Evolutionary conservation across 495 filamentous ascomycete species (phyloP), one percentile per base, ranked within the genome.

Genomic region (Amniculicola lignicola): DNA sequence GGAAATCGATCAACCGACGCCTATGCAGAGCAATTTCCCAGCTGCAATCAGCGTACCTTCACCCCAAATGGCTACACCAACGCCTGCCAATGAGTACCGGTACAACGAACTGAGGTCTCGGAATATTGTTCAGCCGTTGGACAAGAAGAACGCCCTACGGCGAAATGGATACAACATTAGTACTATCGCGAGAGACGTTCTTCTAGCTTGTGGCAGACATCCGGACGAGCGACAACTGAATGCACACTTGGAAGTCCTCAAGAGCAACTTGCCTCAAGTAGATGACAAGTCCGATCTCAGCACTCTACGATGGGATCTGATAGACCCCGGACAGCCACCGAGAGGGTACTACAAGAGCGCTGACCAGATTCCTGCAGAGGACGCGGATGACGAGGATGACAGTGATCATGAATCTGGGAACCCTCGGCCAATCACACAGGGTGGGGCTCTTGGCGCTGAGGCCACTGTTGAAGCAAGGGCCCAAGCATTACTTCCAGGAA

Each of bases 281-380:
- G 70, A 72, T 47, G 45, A 56, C 31, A 61, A 63, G 11, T 70
- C 73, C 7, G 83, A 89, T 64, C 62, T 89, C 11, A 66, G 67
- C n/a, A 87, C 82, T 0, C 71, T 89, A 19, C 69, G 76, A 25
- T 89, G 86, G 86, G 85, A 87, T 67, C 41, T 85, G 14, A 72
- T 89, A 2, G 85, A 88, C 65, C 79, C 81, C 4, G 61, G 61
- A 6, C 55, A 61, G 15, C 66, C 69, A 11, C 56, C 61, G 10
- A 42, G 42, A 19, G 37, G 48, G 19, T 61, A 61, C 24, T 59
- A 47, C 39, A 50, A 42, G 28, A 47, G 57, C 25, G 21, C 25
- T 14, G n/a, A 39, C 1, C 57, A 46, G 21, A 38, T 21, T 14
- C 54, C 49, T n/a, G 63, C 14, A 6, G 62, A 62, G 1, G 64